Base-by-base conservation (phyloP, 129 eudicot species). In the Smallanthus sonchifolius region DNA sequence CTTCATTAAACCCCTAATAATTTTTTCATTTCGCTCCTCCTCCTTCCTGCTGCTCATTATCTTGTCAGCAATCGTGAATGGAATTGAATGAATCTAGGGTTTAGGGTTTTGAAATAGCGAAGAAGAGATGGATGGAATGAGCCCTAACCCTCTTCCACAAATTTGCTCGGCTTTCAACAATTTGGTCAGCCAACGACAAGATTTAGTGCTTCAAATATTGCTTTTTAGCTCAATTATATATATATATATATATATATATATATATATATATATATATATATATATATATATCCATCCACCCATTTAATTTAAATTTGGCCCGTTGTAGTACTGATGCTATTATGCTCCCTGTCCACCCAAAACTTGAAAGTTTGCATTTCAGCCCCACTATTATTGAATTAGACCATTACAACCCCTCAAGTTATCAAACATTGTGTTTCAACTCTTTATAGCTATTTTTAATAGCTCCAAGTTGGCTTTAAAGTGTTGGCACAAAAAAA, bases 21-120 rank as follows among this genome's bases (percentile, higher is more conserved):
- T 82, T 80, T 85, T 94, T 86, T 94, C 97, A 80, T 90, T 94
- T 17, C 95, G 76, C 83, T 94, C 97, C 65, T 90, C 96, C 44
- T 91, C 86, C 73, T 83, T 86, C 80, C 80, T 85, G 81, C 91
- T 89, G 35, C 88, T 79, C 98, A 93, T 93, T 30, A 11, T 57
- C 7, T 43, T 68, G 38, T 49, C 54, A 56, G 30, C 38, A 30
- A 34, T 34, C 40, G 17, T 24, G 5, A 5, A 52, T 17, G 54
- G 20, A 70, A 75, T 65, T n/a, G 52, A 57, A 17, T 75, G 80
- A 80, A 80, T 74, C 80, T 74, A 80, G 84, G 78, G 81, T 63
- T 81, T 70, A 61, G 74, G 73, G 63, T 70, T 68, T 64, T 81
- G 48, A 64, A 70, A 43, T 56, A 10, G 75, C 66, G 24, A 79